A percentile compares a stretch with the other conserved stretches of the same genome.
Conservation (phyloP, 495 filamentous ascomycete species). For the Hypoxylon fragiforme region DNA sequence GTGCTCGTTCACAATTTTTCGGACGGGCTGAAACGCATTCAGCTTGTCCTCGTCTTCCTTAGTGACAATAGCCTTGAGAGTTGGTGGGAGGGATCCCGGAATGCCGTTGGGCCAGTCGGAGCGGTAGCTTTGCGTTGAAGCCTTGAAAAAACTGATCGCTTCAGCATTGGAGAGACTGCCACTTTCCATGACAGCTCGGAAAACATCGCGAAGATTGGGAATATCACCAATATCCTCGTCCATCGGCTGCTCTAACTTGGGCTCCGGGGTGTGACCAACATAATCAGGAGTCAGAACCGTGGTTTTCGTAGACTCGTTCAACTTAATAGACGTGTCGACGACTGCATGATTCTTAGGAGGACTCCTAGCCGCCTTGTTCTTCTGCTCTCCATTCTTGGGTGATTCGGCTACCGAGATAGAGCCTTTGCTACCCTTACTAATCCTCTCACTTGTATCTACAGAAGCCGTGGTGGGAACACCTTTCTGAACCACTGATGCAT, state of each 20-base stretch:
- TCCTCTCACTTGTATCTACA: constrained; percentile 12
- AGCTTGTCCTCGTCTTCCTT: constrained; percentile 55
- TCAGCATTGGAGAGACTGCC: constrained; percentile 28
- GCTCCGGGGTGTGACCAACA: constrained; percentile 30
- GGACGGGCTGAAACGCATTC: constrained; percentile 52
- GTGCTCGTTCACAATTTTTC: constrained; percentile 52
- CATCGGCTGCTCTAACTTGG: constrained; percentile 32
- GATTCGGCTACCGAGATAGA: constrained; percentile 24
- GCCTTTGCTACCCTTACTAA: constrained; percentile 3
- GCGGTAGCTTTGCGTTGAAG: constrained; percentile 32
- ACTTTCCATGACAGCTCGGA: constrained; percentile 30
- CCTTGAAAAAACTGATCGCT: constrained; percentile 37
- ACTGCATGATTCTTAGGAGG: constrained; percentile 27
- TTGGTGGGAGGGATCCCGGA: constrained; percentile 32
- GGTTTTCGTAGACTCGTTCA: constrained; percentile 41
- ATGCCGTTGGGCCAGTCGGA: constrained; percentile 12
- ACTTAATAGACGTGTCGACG: constrained; percentile 37
- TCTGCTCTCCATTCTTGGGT: constrained; percentile 21
- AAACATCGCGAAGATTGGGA: constrained; percentile 38
- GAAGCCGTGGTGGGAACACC: constrained; percentile 3
- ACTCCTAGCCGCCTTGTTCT: constrained; percentile 21
- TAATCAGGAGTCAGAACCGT: constrained; percentile 39
- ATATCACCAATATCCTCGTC: constrained; percentile 38
- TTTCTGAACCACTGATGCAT: constrained; percentile 21
- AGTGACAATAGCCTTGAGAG: constrained; percentile 53